Conservation (phyloP, 805 yeast genomes). For the Saturnispora zaruensis region DNA sequence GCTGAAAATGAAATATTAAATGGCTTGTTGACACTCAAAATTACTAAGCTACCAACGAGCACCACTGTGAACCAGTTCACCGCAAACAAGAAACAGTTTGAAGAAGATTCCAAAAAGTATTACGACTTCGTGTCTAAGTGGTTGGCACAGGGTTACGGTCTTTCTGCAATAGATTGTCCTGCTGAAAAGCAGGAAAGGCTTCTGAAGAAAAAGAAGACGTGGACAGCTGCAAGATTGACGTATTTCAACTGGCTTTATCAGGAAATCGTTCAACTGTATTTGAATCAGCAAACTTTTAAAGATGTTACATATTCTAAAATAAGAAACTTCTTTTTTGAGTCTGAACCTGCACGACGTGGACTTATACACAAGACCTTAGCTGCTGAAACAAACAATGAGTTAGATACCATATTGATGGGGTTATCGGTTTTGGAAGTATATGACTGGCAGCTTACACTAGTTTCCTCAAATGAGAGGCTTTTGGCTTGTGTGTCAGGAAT, state of each 20-base stretch:
- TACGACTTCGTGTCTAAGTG: conserved; percentile 31
- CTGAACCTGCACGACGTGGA: conserved; percentile 16
- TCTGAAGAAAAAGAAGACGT: conserved; percentile 23
- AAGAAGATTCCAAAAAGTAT: conserved; percentile 31
- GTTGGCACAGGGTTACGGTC: conserved; percentile 26
- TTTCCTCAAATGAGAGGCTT: conserved; percentile 3
- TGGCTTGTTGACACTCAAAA: background rate
- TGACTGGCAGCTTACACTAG: conserved; percentile 3
- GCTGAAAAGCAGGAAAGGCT: conserved; percentile 26
- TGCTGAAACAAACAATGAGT: conserved; percentile 17
- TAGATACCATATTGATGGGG: conserved; percentile 4
- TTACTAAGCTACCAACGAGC: conserved; percentile 7
- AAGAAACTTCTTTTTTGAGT: conserved; percentile 6
- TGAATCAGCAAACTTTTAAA: conserved; percentile 9
- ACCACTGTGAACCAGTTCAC: conserved; percentile 5
- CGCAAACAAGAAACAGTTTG: conserved; percentile 23
- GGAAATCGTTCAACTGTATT: conserved; percentile 16
- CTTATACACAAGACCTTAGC: conserved; percentile 16
- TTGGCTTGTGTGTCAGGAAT: background rate
- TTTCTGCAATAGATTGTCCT: background rate
- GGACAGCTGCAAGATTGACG: conserved; percentile 26
- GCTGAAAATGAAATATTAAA: conserved; percentile 8
- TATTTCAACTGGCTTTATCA: conserved; percentile 26
- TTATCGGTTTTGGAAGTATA: conserved; percentile 35
- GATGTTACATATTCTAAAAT: background rate